Conservation (phyloP, 2,329 filamentous ascomycete genomes). For the Alternaria infectoria region DNA sequence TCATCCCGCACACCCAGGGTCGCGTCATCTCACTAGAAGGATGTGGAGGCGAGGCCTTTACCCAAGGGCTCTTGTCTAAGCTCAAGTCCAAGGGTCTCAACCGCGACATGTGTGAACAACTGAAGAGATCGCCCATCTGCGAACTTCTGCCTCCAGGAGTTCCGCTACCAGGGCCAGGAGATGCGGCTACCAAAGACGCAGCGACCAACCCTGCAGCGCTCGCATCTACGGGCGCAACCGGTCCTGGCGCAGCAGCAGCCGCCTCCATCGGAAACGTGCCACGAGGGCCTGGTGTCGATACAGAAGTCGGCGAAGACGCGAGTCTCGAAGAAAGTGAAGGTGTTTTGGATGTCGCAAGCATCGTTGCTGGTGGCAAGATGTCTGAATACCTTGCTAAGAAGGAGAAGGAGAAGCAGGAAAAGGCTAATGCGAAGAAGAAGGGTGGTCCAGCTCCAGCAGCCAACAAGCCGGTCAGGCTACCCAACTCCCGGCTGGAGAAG, state of each 20-base stretch:
- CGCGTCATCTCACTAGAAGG: conserved; percentile 65
- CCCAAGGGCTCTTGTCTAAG: conserved; percentile 71
- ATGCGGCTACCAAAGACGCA: conserved; percentile 45
- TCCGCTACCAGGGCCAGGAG: conserved; percentile 59
- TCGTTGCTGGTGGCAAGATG: conserved; percentile 81
- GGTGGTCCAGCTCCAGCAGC: conserved; percentile 65
- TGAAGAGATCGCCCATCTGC: conserved; percentile 68
- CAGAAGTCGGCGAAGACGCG: conserved; percentile 60
- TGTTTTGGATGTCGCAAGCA: conserved; percentile 82
- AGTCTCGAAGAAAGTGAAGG: conserved; percentile 68
- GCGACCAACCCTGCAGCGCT: conserved; percentile 61
- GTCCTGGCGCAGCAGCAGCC: conserved; percentile 53
- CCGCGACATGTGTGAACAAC: conserved; percentile 68
- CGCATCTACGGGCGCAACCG: conserved; percentile 61
- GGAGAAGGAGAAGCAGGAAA: conserved; percentile 78
- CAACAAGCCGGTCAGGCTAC: conserved; percentile 66
- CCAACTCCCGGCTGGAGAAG: conserved; percentile 73
- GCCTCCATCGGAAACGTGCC: conserved; percentile 54
- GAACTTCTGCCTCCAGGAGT: conserved; percentile 64
- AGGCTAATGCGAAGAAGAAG: conserved; percentile 65
- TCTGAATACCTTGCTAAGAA: conserved; percentile 83
- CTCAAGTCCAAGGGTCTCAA: conserved; percentile 65
- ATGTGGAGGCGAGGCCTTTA: conserved; percentile 89
- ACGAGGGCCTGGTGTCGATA: conserved; percentile 61
- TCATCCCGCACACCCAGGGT: conserved; percentile 72